Base-by-base conservation (phyloP, 2,329 filamentous ascomycete genomes). In the Epichloe sibirici region DNA sequence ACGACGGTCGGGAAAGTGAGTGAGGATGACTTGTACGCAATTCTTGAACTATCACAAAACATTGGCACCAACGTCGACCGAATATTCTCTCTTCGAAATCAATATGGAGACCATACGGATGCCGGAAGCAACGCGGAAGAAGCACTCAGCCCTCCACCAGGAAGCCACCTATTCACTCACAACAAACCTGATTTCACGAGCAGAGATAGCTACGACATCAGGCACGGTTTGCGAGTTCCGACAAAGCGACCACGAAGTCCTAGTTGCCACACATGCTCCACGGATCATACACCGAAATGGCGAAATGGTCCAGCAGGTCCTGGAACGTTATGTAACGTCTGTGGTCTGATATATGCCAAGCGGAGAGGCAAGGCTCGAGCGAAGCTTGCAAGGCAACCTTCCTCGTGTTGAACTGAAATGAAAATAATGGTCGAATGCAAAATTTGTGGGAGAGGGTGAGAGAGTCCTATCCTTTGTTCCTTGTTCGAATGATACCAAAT, bases 201-300 rank as follows among this genome's bases (percentile, higher is more conserved):
- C 21, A 51, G 28, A 28, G 45, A 48, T 38, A 39, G 35, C 25
- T 42, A 40, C 40, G 44, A 53, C 11, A 17, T n/a, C 6, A 17
- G 12, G 4, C 37, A 35, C 23, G 21, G 7, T 5, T n/a, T 23
- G 8, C 37, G 47, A 23, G 28, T 28, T 15, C 15, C 48, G 9
- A 17, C 44, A 8, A 55, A 53, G 37, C n/a, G 53, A 48, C 34
- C n/a, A 15, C 47, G 51, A 17, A 51, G 48, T 46, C 45, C 79
- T 21, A 54, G 51, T 1, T 64, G 62, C 44, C 59, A 59, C 50
- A 57, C 56, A 62, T 88, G 84, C 66, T 85, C 85, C 63, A 78
- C 83, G 60, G 81, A 82, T 43, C 83, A 87, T 65, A 88, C 84
- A n/a, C 84, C 84, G 21, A 83, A 88, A 71, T 88, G 84, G 84